Base-by-base conservation (phyloP, 1,284 basidiomycete genomes). In the Ceratobasidium sp. region DNA sequence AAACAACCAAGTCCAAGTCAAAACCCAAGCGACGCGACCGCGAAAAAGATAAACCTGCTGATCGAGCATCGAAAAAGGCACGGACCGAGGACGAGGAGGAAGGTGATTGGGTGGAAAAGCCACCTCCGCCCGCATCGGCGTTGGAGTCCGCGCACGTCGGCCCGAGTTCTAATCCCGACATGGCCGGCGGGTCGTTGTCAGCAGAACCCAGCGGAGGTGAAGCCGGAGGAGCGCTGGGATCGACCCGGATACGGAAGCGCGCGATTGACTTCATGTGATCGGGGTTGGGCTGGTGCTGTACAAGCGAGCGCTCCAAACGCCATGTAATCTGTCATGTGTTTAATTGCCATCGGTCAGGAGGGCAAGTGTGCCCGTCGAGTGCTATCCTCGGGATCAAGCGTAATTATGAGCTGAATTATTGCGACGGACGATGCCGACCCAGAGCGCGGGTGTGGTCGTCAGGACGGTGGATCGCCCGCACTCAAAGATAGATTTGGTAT, bases 31-130 rank as follows among this genome's bases (percentile, higher is more conserved):
- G 77, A 72, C 77, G 77, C 60, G 80, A 78, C 72, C 78, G 79
- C 71, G 77, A 78, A 50, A 77, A 80, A 62, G 77, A 78, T 39
- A 39, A 39, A 39, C 36, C 36, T 53, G 86, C 85, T 34, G 85
- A 84, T 12, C 79, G 80, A 55, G 83, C 81, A 81, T 81, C 81
- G 3, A 82, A 84, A 75, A 89, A 88, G 45, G n/a, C 46, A 30
- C 21, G 21, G 16, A 45, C n/a, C 1, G 39, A 58, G 32, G 30
- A 26, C 14, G 77, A 76, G 0, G 76, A 76, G 18, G n/a, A n/a
- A n/a, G 83, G 84, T 26, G 86, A 84, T 86, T 89, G 88, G 87
- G 85, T 88, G 2, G 88, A 89, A 78, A 83, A 85, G 62, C 59
- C 39, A 3, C 62, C n/a, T n/a, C n/a, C 46, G 41, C 10, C 55